phyloP scores from a whole-genome alignment of 306 rosid species.

The Glycine tomentella region DNA sequence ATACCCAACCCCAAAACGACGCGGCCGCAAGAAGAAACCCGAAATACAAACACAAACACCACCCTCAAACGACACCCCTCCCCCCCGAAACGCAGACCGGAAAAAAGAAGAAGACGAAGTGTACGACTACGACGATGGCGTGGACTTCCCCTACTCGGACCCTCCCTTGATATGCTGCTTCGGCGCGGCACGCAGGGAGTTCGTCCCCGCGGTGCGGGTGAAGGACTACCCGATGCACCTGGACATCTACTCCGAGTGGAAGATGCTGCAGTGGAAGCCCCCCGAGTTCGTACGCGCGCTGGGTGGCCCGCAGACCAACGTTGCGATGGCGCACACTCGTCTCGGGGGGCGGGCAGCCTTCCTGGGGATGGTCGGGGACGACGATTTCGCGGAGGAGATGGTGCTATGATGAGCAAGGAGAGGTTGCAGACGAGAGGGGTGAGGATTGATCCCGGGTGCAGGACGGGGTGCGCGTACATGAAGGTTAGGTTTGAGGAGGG shows the following conservation, averaged over 20 bases:
- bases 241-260: slow-evolving; percentile 88
- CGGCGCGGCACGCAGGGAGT: slow-evolving; percentile 84
- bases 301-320: slow-evolving; percentile 79
- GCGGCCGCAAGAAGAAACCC: slow-evolving; percentile 66
- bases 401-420: slow-evolving; percentile 81
- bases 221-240: slow-evolving; percentile 78
- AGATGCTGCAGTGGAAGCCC: slow-evolving; percentile 97
- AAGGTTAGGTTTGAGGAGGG: slow-evolving; percentile 72
- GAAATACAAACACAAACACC: background rate
- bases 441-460: slow-evolving; percentile 55
- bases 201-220: slow-evolving; percentile 84
- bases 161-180: slow-evolving; percentile 91
- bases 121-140: slow-evolving; percentile 72
- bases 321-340: slow-evolving; percentile 87
- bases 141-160: slow-evolving; percentile 67
- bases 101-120: background rate
- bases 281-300: slow-evolving; percentile 92
- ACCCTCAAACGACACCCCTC: slow-evolving; percentile 42
- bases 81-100: slow-evolving; percentile 29
- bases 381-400: slow-evolving; percentile 72
- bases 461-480: slow-evolving; percentile 69
- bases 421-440: slow-evolving; percentile 85
- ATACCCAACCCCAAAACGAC: slow-evolving; percentile 62
- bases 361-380: slow-evolving; percentile 84
- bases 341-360: slow-evolving; percentile 93